Evolutionary conservation across 345 rosid genomes (phyloP).

Genomic region (Hevea brasiliensis): DNA sequence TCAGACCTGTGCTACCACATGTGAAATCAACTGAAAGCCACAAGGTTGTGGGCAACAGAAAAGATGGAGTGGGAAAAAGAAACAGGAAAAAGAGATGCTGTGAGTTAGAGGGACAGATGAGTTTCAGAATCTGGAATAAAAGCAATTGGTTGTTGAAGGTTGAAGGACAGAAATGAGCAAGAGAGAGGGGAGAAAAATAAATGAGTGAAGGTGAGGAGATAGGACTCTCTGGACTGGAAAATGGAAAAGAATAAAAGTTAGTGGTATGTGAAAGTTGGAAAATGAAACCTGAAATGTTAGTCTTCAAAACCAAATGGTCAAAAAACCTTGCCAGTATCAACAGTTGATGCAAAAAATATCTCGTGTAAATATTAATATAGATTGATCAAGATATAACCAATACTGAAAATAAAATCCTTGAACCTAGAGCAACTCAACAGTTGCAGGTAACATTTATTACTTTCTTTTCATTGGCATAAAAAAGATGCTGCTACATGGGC

Average conservation of each 20-base stretch:
- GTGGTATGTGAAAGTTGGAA: not conserved
- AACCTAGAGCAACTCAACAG: not conserved
- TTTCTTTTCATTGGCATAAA: not conserved
- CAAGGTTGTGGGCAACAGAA: not conserved
- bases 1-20: not conserved
- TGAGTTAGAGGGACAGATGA: not conserved
- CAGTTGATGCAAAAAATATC: not conserved
- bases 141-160: not conserved
- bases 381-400: not conserved
- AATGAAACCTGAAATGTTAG: not conserved
- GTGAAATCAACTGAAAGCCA: not conserved
- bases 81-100: not conserved
- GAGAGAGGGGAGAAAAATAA: no score
- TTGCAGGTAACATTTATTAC: not conserved
- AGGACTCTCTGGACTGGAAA: not conserved
- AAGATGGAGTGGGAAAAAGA: not conserved
- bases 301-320: not conserved
- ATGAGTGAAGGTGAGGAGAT: not conserved
- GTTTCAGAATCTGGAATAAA: not conserved
- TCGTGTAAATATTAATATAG: not conserved
- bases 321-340: not conserved
- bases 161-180: not conserved
- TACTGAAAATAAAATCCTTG: not conserved
- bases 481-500: not conserved
- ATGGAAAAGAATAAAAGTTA: not conserved